Conservation (phyloP, 306 rosid species). For the Ammopiptanthus mongolicus region DNA sequence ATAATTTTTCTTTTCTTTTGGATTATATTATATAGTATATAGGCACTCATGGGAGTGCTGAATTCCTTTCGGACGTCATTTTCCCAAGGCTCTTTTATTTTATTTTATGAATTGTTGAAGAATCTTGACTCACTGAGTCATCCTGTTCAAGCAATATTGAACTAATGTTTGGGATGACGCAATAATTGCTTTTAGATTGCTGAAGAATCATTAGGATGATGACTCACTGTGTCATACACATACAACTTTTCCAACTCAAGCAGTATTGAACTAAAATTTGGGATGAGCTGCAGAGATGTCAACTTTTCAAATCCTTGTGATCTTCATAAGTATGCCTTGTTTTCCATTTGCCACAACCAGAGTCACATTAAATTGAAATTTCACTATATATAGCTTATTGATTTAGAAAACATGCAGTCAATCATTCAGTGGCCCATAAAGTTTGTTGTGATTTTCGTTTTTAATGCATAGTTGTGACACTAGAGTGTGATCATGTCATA, state of each 20-base stretch:
- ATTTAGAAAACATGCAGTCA: background rate
- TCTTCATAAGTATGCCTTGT: background rate
- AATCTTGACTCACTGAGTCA: background rate
- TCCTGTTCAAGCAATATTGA: background rate
- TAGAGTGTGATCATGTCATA: background rate
- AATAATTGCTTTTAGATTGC: background rate
- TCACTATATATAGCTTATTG: background rate
- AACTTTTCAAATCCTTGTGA: background rate
- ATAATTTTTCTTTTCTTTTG: background rate
- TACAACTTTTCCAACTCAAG: background rate
- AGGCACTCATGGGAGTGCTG: background rate
- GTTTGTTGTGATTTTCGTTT: background rate
- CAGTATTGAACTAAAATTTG: background rate
- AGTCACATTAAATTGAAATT: background rate
- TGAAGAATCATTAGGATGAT: background rate
- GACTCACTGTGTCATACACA: background rate
- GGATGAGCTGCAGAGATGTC: background rate
- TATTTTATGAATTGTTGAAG: background rate
- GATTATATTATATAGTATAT: background rate
- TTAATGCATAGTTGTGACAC: background rate
- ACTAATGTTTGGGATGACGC: background rate
- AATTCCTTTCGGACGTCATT: background rate
- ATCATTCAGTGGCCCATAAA: background rate
- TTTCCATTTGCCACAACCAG: background rate
- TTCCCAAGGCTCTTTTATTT: background rate